Conservation (phyloP, 352 stramenopile genomes). For the Phytopythium boreale region DNA sequence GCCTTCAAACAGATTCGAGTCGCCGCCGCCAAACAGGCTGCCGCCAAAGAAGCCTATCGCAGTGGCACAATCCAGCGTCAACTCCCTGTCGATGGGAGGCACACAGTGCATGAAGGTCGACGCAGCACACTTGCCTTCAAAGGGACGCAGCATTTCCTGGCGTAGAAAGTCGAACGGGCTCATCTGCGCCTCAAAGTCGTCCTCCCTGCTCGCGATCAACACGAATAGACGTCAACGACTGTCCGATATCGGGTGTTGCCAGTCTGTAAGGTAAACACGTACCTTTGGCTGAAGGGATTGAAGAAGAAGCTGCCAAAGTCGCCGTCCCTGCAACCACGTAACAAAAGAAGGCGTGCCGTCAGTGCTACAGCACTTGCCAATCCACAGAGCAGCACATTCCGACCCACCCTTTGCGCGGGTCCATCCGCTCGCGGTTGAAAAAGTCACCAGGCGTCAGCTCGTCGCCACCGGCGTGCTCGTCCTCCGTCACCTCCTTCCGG, state of each 20-base stretch:
- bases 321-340: conserved; percentile 12
- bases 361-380: not conserved
- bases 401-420: conserved; percentile 38
- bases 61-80: not conserved
- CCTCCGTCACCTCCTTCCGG: conserved; percentile 71
- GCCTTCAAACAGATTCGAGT: conserved; percentile 51
- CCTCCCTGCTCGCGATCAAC: conserved; percentile 28
- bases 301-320: conserved; percentile 50
- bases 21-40: conserved; percentile 26
- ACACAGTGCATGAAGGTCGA: not conserved
- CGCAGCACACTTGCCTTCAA: conserved; percentile 39
- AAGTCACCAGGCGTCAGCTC: conserved; percentile 45
- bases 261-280: conserved; percentile 5
- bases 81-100: not conserved
- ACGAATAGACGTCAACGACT: conserved; percentile 1
- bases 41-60: conserved; percentile 57
- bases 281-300: conserved; percentile 49
- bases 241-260: not conserved
- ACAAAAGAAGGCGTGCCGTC: not conserved
- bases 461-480: conserved; percentile 52
- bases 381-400: not conserved
- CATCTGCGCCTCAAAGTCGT: conserved; percentile 75
- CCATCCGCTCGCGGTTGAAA: conserved; percentile 70
- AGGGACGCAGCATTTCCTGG: conserved; percentile 79
- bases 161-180: conserved; percentile 79